Evolutionary conservation across 768 basidiomycete species (phyloP), one percentile per base, ranked within the genome.

Genomic region (Trametes cubensis): DNA sequence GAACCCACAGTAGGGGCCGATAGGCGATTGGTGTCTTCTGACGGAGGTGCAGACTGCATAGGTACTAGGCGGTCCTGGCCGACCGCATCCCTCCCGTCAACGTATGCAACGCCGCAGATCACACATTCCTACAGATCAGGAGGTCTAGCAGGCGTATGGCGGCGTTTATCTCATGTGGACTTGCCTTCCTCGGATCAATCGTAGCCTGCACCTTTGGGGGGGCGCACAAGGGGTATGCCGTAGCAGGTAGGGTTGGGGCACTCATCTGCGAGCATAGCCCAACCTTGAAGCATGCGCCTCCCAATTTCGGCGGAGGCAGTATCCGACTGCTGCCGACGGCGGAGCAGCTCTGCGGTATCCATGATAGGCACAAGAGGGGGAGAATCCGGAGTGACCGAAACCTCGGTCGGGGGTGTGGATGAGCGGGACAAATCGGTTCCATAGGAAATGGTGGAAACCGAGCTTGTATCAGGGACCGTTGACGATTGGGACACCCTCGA

Each of bases 261-360:
- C 75, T 93, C 91, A 40, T 94, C 91, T 23, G 81, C 90, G n/a
- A 95, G 79, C 89, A 95, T 91, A 0, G 93, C 85, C 90, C 91
- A 95, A 42, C 90, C 93, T 68, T 85, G 86, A 48, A 95, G 75
- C 61, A 95, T 78, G 25, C 85, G 82, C 64, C 83, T 87, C 46
- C 90, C 94, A 30, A 95, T 90, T 69, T 89, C 89, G 53, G 85
- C 75, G 3, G 92, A 91, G 17, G 94, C 93, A 42, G 73, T 76
- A 71, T 95, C 92, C 2, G 90, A 92, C 72, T 94, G 92, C 61
- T 87, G 85, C 55, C 93, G 84, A 30, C 93, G 82, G 39, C 83
- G 83, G 23, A 85, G 75, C 23, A 79, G 81, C 65, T 87, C 85
- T 65, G 85, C 86, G 1, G 85, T 87, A 60, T 90, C 88, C 39